Evolutionary conservation across 1,284 basidiomycete genomes (phyloP).

Genomic region (Psilocybe mexicana): DNA sequence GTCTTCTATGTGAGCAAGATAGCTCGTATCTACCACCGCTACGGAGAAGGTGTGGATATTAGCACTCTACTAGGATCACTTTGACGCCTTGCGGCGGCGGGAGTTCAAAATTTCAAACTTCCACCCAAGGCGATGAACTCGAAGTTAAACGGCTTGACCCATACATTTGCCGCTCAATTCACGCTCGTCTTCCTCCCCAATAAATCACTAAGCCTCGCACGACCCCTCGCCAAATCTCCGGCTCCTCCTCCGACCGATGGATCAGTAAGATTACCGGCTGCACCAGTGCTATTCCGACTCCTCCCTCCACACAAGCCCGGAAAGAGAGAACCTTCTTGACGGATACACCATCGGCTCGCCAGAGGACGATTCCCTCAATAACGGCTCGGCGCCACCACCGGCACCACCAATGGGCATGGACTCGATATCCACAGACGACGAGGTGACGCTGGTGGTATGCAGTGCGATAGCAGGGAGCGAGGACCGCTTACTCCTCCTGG

Average conservation of each 20-base stretch:
- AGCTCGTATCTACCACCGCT: too few species aligned
- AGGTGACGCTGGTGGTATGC: constrained; percentile 71
- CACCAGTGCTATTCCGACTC: neutral
- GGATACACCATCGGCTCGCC: neutral
- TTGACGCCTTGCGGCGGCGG: too few species aligned
- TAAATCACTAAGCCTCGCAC: constrained; percentile 30
- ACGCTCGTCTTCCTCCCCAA: constrained; percentile 22
- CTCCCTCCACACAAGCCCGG: constrained; percentile 44
- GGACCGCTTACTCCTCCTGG: constrained; percentile 64
- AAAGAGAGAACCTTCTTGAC: constrained; percentile 54
- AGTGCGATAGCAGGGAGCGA: constrained; percentile 72
- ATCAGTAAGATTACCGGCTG: too few species aligned
- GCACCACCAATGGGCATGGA: neutral
- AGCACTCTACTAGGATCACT: too few species aligned
- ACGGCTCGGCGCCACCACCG: neutral
- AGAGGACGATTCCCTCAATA: constrained; percentile 14
- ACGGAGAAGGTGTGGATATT: too few species aligned
- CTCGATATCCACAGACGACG: constrained; percentile 39
- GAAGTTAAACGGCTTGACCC: too few species aligned
- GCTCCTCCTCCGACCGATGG: too few species aligned
- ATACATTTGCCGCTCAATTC: neutral
- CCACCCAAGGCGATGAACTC: too few species aligned
- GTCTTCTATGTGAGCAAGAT: too few species aligned
- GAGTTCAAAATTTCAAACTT: too few species aligned
- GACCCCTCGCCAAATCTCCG: constrained; percentile 14